phyloP scores from a whole-genome alignment of 2,329 filamentous ascomycete genomes.

The Trichoderma polysporum region DNA sequence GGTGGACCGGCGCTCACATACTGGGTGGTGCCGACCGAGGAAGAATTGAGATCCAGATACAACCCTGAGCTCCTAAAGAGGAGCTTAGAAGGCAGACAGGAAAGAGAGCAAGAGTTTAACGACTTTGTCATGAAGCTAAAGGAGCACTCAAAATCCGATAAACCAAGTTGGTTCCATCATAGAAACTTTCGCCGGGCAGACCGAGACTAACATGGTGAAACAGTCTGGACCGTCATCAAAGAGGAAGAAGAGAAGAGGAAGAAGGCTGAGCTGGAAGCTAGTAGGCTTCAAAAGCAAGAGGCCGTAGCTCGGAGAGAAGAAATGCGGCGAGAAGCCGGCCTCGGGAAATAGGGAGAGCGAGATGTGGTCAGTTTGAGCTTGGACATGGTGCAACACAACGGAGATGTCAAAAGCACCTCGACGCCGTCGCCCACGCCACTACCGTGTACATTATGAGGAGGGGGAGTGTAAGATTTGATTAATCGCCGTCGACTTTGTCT shows the following conservation, averaged over 20 bases:
- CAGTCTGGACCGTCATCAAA: slow-evolving; percentile 54
- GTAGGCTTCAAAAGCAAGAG: slow-evolving; percentile 41
- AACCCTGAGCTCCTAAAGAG: slow-evolving; percentile 92
- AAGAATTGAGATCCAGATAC: slow-evolving; percentile 88
- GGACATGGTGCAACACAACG: neutral
- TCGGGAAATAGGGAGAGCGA: slow-evolving; percentile 34
- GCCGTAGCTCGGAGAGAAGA: slow-evolving; percentile 47
- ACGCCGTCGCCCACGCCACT: neutral
- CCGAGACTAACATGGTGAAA: slow-evolving; percentile 20
- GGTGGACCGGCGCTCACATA: slow-evolving; percentile 83
- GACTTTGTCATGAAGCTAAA: slow-evolving; percentile 82
- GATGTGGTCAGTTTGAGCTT: neutral
- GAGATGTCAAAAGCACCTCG: neutral
- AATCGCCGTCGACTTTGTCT: neutral
- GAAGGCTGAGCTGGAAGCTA: slow-evolving; percentile 38
- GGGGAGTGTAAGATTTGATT: slow-evolving; percentile 6
- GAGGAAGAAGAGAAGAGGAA: slow-evolving; percentile 47
- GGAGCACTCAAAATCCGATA: slow-evolving; percentile 86
- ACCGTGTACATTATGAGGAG: slow-evolving; percentile 11
- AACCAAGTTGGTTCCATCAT: slow-evolving; percentile 66
- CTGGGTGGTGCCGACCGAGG: slow-evolving; percentile 80
- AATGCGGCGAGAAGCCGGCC: slow-evolving; percentile 49
- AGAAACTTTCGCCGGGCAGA: neutral
- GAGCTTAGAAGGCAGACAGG: slow-evolving; percentile 74
- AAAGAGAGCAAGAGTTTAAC: slow-evolving; percentile 82